Conservation (phyloP, 345 rosid genomes). For the Arabidopsis arenosa region DNA sequence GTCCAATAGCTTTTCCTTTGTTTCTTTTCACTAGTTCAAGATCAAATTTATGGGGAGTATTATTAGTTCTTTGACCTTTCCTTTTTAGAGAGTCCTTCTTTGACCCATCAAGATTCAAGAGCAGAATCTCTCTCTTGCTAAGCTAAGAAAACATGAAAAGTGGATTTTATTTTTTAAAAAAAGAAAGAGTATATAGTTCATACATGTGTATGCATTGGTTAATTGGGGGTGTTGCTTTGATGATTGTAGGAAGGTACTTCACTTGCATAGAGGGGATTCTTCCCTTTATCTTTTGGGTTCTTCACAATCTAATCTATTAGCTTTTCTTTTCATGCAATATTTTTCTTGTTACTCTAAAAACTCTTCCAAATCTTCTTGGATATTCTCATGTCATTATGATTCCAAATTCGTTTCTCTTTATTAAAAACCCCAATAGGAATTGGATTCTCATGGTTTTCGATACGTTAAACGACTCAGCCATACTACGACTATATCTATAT, state of each 20-base stretch:
- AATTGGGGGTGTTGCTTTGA: slow-evolving; percentile 40
- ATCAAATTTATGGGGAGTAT: slow-evolving; percentile 49
- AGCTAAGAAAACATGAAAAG: slow-evolving; percentile 37
- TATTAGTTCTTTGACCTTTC: slow-evolving; percentile 52
- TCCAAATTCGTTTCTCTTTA: slow-evolving; percentile 40
- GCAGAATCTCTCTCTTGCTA: slow-evolving; percentile 41
- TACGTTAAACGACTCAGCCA: slow-evolving; percentile 22
- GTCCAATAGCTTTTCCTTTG: slow-evolving; percentile 49
- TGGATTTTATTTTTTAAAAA: background rate
- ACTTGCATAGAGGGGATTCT: slow-evolving; percentile 42
- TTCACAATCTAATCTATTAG: slow-evolving; percentile 43
- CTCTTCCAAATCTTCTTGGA: slow-evolving; percentile 45
- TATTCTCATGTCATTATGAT: slow-evolving; percentile 44
- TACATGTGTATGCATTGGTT: slow-evolving; percentile 36
- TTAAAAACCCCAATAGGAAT: slow-evolving; percentile 41
- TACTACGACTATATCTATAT: slow-evolving; percentile 8
- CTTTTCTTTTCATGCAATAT: slow-evolving; percentile 49
- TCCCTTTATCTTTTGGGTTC: slow-evolving; percentile 48
- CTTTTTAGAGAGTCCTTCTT: slow-evolving; percentile 48
- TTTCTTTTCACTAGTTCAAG: slow-evolving; percentile 42
- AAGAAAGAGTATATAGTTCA: background rate
- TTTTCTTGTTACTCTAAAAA: slow-evolving; percentile 47
- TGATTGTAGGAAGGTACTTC: slow-evolving; percentile 46
- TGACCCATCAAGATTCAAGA: slow-evolving; percentile 47
- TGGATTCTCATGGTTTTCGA: slow-evolving; percentile 41